These are phyloP conservation scores for Vitis amurensis DNA, from an alignment of 164 flowering plant genomes.

Conservation along the genomic window DNA sequence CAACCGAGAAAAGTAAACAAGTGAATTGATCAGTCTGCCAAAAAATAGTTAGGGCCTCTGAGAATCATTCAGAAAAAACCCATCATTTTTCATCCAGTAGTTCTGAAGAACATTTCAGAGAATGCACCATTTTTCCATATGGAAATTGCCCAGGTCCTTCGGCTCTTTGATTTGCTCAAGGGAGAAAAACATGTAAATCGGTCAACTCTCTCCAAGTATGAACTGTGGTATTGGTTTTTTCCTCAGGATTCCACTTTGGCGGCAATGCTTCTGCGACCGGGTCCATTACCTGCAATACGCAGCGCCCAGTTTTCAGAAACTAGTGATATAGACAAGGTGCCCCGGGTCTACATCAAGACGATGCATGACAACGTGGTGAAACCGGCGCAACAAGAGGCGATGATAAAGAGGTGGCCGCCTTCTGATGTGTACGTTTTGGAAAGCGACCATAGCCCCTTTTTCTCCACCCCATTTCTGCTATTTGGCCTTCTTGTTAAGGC, in stretches of 20 bases:
- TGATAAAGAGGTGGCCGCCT: conserved; percentile 78
- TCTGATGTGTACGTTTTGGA: conserved; percentile 51
- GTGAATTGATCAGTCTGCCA: too few species aligned
- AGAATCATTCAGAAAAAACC: too few species aligned
- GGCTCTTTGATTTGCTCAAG: too few species aligned
- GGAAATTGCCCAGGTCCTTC: too few species aligned
- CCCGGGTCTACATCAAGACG: conserved; percentile 66
- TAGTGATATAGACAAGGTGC: conserved; percentile 31
- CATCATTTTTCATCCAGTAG: too few species aligned
- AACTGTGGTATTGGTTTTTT: neutral
- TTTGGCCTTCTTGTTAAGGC: conserved; percentile 58
- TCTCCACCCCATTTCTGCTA: conserved; percentile 63
- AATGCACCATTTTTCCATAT: too few species aligned
- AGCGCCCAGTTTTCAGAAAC: conserved; percentile 38
- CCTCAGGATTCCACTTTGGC: conserved; percentile 68
- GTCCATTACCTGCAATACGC: conserved; percentile 50
- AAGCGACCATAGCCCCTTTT: conserved; percentile 81
- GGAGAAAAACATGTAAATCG: neutral
- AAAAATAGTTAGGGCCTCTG: too few species aligned
- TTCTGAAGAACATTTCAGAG: too few species aligned
- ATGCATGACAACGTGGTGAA: conserved; percentile 46
- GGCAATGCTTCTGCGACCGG: conserved; percentile 66
- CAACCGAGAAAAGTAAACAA: too few species aligned
- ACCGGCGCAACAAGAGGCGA: conserved; percentile 64
- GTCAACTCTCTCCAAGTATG: neutral